Conservation (phyloP, 139 green algal genomes). For the Auxenochlorella pyrenoidosa region DNA sequence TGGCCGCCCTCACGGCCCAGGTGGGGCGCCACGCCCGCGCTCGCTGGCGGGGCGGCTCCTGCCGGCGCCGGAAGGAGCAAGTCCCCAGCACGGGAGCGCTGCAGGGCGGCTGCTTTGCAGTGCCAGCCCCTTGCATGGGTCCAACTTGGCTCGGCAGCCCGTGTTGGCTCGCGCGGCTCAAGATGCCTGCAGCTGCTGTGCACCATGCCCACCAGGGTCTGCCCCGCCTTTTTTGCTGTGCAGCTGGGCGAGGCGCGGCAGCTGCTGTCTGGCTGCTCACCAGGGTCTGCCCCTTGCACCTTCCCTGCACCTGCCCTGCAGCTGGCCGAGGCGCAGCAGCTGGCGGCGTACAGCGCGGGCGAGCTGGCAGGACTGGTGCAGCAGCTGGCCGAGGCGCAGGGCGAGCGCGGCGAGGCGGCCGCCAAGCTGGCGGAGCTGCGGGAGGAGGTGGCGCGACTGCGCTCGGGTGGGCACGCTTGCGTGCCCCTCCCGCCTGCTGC, state of each 20-base stretch:
- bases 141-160: not conserved
- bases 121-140: not conserved
- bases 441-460: slow-evolving; percentile 30
- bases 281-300: not conserved
- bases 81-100: not conserved
- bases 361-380: slow-evolving; percentile 38
- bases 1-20: not conserved
- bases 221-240: too few species aligned
- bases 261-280: too few species aligned
- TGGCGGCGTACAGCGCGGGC: slow-evolving; percentile 23
- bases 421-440: slow-evolving; percentile 36
- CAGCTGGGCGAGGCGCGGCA: too few species aligned
- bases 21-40: not conserved
- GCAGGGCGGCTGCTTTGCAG: too few species aligned
- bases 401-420: slow-evolving; percentile 27
- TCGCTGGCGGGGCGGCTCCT: not conserved
- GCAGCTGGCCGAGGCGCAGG: slow-evolving; percentile 37
- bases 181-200: not conserved
- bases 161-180: not conserved
- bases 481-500: too few species aligned
- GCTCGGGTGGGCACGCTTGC: slow-evolving; percentile 7
- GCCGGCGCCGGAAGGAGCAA: not conserved
- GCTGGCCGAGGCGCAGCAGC: slow-evolving; percentile 25
- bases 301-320: not conserved
- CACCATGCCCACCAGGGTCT: not conserved